Conservation (phyloP, 2,329 filamentous ascomycete genomes). For the Kalaharituber pfeilii region DNA sequence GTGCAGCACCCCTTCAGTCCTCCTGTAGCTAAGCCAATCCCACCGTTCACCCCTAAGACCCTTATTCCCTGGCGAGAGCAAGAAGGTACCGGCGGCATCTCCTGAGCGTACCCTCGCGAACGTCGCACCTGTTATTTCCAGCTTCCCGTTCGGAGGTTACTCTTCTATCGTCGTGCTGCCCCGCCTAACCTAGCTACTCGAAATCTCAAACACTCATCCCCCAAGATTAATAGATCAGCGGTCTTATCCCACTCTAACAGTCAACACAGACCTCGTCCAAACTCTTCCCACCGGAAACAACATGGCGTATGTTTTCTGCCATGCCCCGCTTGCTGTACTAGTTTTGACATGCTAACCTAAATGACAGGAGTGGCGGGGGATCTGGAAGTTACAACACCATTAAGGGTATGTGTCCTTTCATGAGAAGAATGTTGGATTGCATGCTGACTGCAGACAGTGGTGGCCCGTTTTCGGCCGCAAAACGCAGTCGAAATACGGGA, state of each 20-base stretch:
- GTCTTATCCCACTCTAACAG: no score
- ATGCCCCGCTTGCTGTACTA: not conserved
- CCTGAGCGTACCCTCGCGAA: not conserved
- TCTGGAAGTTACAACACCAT: slow-evolving; percentile 32
- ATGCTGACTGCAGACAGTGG: slow-evolving; percentile 39
- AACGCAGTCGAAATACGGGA: slow-evolving; percentile 84
- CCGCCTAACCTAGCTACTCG: not conserved
- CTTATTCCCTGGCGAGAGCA: not conserved
- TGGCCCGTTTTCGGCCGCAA: slow-evolving; percentile 92
- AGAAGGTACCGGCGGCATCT: not conserved
- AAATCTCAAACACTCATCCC: no score
- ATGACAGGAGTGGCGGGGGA: slow-evolving; percentile 22
- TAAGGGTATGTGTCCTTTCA: slow-evolving; percentile 32
- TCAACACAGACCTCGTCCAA: not conserved
- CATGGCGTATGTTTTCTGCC: not conserved
- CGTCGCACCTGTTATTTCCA: no score
- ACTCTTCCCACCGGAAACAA: not conserved
- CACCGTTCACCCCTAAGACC: not conserved
- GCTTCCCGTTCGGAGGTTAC: not conserved
- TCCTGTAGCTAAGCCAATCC: no score
- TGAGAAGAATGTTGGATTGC: not conserved
- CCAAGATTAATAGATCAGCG: no score
- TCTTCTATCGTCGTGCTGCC: not conserved
- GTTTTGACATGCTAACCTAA: no score
- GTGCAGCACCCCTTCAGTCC: not conserved